phyloP scores from a whole-genome alignment of 257 asterid genomes.

The Capsicum pubescens region DNA sequence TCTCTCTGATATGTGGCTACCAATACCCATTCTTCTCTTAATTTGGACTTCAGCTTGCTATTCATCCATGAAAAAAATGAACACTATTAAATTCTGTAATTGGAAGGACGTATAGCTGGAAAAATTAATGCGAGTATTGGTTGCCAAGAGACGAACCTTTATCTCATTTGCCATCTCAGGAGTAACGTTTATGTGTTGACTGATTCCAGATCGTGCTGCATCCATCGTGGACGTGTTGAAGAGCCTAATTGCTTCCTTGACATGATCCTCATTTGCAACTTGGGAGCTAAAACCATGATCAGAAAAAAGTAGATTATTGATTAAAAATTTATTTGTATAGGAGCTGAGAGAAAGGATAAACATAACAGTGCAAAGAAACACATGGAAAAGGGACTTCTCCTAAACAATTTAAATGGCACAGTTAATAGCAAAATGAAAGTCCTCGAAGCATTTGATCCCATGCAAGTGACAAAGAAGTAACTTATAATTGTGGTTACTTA shows the following conservation, averaged over 20 bases:
- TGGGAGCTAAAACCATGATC: constrained; percentile 54
- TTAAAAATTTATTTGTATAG: not conserved
- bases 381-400: not conserved
- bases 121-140: not conserved
- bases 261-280: constrained; percentile 82
- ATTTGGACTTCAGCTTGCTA: constrained; percentile 96
- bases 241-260: constrained; percentile 87
- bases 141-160: constrained; percentile 51
- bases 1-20: constrained; percentile 89
- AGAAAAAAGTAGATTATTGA: not conserved
- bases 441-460: not conserved
- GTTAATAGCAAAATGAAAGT: not conserved
- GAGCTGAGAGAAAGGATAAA: not conserved
- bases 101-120: not conserved
- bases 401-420: not conserved
- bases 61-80: constrained; percentile 25
- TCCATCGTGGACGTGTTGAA: constrained; percentile 89
- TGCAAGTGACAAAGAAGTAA: not conserved
- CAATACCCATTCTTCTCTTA: constrained; percentile 97
- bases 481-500: constrained; percentile 48
- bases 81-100: constrained; percentile 24
- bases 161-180: constrained; percentile 94
- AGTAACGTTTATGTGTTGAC: constrained; percentile 77
- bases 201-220: constrained; percentile 92
- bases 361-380: not conserved